A percentile compares a stretch with the other conserved stretches of the same genome.
These are phyloP conservation scores for Flaveria floridana DNA, from an alignment of 140 eudicot genomes.

Conservation along the genomic window DNA sequence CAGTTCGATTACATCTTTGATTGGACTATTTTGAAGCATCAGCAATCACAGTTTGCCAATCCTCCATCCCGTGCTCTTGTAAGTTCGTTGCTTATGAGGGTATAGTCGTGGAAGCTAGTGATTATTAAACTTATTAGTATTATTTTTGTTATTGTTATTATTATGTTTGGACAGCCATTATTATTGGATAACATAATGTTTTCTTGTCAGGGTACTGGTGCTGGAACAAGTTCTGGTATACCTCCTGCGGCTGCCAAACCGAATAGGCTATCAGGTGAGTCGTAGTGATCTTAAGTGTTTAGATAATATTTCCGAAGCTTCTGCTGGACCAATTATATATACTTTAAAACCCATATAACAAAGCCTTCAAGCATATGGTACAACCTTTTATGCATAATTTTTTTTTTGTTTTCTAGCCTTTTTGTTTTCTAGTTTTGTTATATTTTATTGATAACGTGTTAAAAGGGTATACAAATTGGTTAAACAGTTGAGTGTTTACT, in stretches of 20 bases:
- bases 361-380: no score
- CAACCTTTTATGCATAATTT: no score
- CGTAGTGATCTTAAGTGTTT: not conserved
- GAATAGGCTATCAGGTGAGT: slow-evolving; percentile 60
- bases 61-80: slow-evolving; percentile 84
- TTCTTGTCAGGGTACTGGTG: slow-evolving; percentile 62
- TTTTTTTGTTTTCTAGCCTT: no score
- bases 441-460: not conserved
- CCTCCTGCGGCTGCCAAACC: slow-evolving; percentile 59
- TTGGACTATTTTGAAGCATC: slow-evolving; percentile 90
- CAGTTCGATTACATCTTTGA: slow-evolving; percentile 91
- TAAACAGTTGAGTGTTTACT: not conserved
- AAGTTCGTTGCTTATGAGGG: slow-evolving; percentile 33
- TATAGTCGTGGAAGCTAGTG: not conserved
- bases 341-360: no score
- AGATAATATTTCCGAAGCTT: not conserved
- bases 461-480: not conserved
- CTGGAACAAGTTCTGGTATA: slow-evolving; percentile 88
- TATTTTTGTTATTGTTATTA: not conserved
- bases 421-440: not conserved
- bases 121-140: not conserved
- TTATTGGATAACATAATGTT: slow-evolving; percentile 12
- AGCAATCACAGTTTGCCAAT: slow-evolving; percentile 88
- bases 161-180: not conserved
- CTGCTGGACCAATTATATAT: not conserved